These are phyloP conservation scores for Urochloa ruziziensis DNA, from an alignment of 176 grass and related monocot genomes.

Conservation along the genomic window DNA sequence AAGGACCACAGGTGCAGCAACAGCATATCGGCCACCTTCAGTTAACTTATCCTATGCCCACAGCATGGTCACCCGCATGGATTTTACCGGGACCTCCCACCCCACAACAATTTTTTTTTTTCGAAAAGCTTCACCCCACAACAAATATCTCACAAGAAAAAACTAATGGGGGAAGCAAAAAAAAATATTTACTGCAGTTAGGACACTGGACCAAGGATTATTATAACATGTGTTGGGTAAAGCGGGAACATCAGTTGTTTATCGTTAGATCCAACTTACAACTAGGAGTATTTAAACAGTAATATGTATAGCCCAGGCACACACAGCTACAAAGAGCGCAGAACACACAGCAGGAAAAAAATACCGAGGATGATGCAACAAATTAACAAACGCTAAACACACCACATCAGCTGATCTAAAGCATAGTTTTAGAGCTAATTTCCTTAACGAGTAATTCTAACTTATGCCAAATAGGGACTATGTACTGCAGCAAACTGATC, in stretches of 20 bases:
- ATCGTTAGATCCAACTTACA: slow-evolving; percentile 30
- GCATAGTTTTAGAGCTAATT: background rate
- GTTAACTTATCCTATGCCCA: slow-evolving; percentile 22
- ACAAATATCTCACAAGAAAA: slow-evolving; percentile 25
- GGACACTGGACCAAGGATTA: slow-evolving; percentile 6
- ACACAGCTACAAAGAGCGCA: background rate
- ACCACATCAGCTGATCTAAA: background rate
- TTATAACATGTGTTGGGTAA: slow-evolving; percentile 27
- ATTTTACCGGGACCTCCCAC: background rate
- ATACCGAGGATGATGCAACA: background rate
- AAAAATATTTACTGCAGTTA: background rate
- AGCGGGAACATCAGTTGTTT: slow-evolving; percentile 28
- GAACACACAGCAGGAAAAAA: background rate
- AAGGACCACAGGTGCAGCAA: slow-evolving; percentile 28
- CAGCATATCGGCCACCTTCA: background rate
- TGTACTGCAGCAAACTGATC: background rate
- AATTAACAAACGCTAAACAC: background rate
- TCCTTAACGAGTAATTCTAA: background rate
- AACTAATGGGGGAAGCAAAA: background rate
- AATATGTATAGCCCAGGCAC: background rate
- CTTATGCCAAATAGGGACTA: background rate
- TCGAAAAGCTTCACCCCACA: background rate
- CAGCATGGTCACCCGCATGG: slow-evolving; percentile 11
- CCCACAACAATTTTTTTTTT: too few species aligned
- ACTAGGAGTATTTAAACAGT: background rate